A percentile compares a stretch with the other conserved stretches of the same genome.
Evolutionary conservation across 768 basidiomycete genomes (phyloP).

Genomic region (Pleurotus ostreatus): DNA sequence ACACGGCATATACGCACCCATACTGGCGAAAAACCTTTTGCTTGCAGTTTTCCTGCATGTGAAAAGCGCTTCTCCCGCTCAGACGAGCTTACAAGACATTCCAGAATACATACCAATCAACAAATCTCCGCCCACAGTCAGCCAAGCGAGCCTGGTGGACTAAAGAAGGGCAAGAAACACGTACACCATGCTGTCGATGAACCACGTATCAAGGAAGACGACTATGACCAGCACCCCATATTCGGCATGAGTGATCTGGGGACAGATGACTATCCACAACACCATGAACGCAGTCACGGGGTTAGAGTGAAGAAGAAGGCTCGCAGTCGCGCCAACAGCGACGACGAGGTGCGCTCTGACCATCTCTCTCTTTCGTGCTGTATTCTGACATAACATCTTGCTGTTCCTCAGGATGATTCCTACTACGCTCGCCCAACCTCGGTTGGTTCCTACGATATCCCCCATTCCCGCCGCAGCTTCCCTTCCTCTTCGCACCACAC

Average conservation of each 20-base stretch:
- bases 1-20: slow-evolving; percentile 98
- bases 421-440: slow-evolving; percentile 53
- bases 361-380: slow-evolving; percentile 1
- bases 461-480: slow-evolving; percentile 31
- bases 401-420: slow-evolving; percentile 38
- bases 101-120: slow-evolving; percentile 83
- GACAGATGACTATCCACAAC: slow-evolving; percentile 7
- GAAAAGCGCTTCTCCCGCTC: slow-evolving; percentile 97
- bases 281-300: slow-evolving; percentile 2
- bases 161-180: slow-evolving; percentile 10
- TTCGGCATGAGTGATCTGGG: slow-evolving; percentile 7
- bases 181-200: slow-evolving; percentile 10
- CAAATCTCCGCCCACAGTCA: slow-evolving; percentile 25
- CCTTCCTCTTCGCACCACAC: slow-evolving; percentile 14
- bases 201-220: slow-evolving; percentile 5
- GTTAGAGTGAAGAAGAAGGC: slow-evolving; percentile 71
- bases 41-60: slow-evolving; percentile 89
- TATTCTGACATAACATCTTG: neutral
- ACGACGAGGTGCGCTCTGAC: slow-evolving; percentile 67
- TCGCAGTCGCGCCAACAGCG: slow-evolving; percentile 72
- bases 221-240: slow-evolving; percentile 8
- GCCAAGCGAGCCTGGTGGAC: slow-evolving; percentile 13
- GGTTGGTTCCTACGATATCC: slow-evolving; percentile 39
- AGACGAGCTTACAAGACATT: slow-evolving; percentile 97
- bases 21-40: slow-evolving; percentile 96